A percentile compares a stretch with the other conserved stretches of the same genome.
phyloP scores from a whole-genome alignment of 2,329 filamentous ascomycete genomes.

The Diplodia intermedia region DNA sequence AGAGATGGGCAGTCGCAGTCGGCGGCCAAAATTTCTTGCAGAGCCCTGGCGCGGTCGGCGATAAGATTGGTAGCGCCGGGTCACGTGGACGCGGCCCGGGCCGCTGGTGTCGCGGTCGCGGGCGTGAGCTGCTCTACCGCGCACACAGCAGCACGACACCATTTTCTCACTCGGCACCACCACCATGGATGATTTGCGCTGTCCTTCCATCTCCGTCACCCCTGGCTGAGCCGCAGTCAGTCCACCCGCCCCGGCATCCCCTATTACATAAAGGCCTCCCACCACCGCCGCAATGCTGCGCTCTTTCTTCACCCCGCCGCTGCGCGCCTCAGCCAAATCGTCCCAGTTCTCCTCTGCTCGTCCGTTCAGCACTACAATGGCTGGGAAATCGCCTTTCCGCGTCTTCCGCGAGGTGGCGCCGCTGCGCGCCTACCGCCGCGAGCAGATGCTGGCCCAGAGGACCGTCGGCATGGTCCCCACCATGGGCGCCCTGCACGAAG shows the following conservation, averaged over 20 bases:
- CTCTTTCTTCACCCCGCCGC: neutral
- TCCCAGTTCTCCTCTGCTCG: slow-evolving; percentile 31
- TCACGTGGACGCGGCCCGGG: slow-evolving; percentile 18
- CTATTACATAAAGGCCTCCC: neutral
- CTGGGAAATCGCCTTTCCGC: slow-evolving; percentile 44
- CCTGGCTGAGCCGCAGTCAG: slow-evolving; percentile 6
- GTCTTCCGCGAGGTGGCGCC: slow-evolving; percentile 78
- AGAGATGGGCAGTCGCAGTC: neutral
- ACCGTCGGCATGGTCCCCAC: slow-evolving; percentile 90
- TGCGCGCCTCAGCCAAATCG: neutral
- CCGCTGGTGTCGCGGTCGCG: neutral
- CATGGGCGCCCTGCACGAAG: slow-evolving; percentile 95
- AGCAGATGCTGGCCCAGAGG: slow-evolving; percentile 69
- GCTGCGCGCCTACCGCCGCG: slow-evolving; percentile 72
- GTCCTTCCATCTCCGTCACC: slow-evolving; percentile 15
- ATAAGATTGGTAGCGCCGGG: neutral
- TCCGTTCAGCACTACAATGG: slow-evolving; percentile 29
- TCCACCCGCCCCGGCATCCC: neutral
- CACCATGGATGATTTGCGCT: slow-evolving; percentile 14
- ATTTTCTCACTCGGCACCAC: neutral
- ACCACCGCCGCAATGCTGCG: slow-evolving; percentile 14
- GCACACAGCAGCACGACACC: slow-evolving; percentile 30
- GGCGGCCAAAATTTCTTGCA: slow-evolving; percentile 22
- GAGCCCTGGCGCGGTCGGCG: neutral
- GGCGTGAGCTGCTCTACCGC: slow-evolving; percentile 26